Base-by-base conservation (phyloP, 371 early-diverging fungal genomes). In the Funneliformis caledonium region DNA sequence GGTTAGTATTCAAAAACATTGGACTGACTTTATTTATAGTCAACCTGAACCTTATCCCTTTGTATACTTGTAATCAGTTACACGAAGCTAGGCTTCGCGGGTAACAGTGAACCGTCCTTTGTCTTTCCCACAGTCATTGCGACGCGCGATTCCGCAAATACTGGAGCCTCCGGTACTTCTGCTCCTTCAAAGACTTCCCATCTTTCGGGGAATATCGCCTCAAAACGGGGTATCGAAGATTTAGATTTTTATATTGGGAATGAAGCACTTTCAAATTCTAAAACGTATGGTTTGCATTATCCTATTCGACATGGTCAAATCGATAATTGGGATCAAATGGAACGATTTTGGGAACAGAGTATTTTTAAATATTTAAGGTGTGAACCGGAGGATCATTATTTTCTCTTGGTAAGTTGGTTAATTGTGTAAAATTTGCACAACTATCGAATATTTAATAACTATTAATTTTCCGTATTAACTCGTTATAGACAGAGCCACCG, bases 51-150 rank as follows among this genome's bases (percentile, higher is more conserved):
- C 7, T 79, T 19, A 7, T 31, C 37, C 37, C 42, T 37, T 45
- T 61, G 31, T 26, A 67, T 56, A 9, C 19, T 60, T 72, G 37
- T 50, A 50, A 45, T 43, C 45, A 97, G 97, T 76, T 98, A 96
- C 86, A 97, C 99, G 86, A 99, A 99, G 87, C 94, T 98, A 92
- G 99, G 99, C 69, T 99, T 96, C 86, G 96, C 98, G 78, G 98
- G 99, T 42, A 98, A 98, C 89, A 94, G 93, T 81, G 96, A 95
- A 82, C 99, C 99, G 26, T 96, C 96, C 72, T 97, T 95, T 87
- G 96, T 97, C 81, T 95, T 98, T 81, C 98, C 98, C 7, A 96
- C 99, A 0, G 94, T 91, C 67, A 97, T 99, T 82, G 93, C 95
- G 59, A 94, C 94, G 48, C 91, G 91, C 45, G 94, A 93, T 62